Base-by-base conservation (phyloP, 139 green algal species). In the Chlorella vulgaris region DNA sequence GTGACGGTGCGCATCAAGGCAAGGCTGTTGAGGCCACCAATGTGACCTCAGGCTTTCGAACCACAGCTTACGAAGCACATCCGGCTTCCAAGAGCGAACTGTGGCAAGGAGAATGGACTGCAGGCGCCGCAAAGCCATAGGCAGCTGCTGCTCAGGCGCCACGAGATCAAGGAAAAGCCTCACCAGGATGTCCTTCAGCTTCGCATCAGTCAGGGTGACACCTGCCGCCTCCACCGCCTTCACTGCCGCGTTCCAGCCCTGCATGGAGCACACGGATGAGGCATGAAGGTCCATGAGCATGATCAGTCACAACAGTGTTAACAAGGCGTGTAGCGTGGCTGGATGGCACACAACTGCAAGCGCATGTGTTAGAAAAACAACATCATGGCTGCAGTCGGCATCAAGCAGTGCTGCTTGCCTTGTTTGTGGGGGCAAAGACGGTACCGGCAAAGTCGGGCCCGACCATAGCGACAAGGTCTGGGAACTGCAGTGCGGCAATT, bases 381-480 rank as follows among this genome's bases (percentile, higher is more conserved):
- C 47, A 24, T 15, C 10, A 15, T 58, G 47, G 15, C 47, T 10
- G 13, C 10, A 15, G 13, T 58, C 10, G 47, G 15, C 13, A 58
- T 10, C 15, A 24, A 58, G 47, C 13, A 58, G 47, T 15, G 21
- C 8, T 4, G 21, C 70, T 65, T 43, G 55, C 70, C 29, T 53
- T 38, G 31, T 77, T 62, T 31, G 47, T 43, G 47, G 70, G 70
- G 21, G 70, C 70, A 43, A 77, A 77, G 70, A 77, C 24, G 19
- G 70, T 77, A 31, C 70, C 70, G 19, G 33, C 29, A 31, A 77
- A 77, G 70, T 28, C 35, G 35, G 29, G 19, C 6, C 51, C 31
- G 43, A 77, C 18, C 70, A 62, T 31, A 4, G 31, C n/a, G 22
- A 22, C 13, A 0, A 63, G 7, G 31, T 63, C 47, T 1, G 47